A percentile compares a stretch with the other conserved stretches of the same genome.
phyloP scores from a whole-genome alignment of 345 rosid genomes.

The Citrus glauca region DNA sequence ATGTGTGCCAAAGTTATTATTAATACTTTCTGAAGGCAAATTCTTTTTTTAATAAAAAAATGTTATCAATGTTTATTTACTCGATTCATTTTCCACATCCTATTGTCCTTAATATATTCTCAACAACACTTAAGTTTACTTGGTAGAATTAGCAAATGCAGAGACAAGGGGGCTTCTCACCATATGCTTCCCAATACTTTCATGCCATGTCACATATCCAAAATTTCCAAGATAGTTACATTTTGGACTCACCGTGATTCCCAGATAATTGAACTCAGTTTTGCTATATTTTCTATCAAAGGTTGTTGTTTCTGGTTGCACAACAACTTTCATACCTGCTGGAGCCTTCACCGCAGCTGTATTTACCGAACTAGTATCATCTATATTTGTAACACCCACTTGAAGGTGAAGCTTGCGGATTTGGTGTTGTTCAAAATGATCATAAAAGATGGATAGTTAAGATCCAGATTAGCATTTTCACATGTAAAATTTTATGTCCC shows the following conservation, averaged over 20 bases:
- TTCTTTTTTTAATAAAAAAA: too few relatives aligned
- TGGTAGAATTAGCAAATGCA: neutral
- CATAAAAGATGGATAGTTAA: conserved; percentile 49
- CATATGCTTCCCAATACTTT: neutral
- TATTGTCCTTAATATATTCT: neutral
- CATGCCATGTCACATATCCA: conserved; percentile 16
- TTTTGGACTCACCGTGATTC: conserved; percentile 8
- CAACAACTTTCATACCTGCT: conserved; percentile 26
- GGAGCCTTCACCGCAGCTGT: conserved; percentile 19
- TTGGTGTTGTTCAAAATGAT: conserved; percentile 45
- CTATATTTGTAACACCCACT: conserved; percentile 1
- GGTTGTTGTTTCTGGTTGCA: conserved; percentile 23
- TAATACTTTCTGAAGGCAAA: too few relatives aligned
- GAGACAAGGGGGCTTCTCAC: neutral
- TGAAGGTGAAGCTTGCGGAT: conserved; percentile 28
- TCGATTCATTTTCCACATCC: neutral
- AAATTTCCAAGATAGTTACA: conserved; percentile 40
- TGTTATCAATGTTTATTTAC: too few relatives aligned
- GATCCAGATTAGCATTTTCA: conserved; percentile 27
- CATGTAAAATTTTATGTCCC: conserved; percentile 28
- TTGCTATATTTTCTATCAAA: conserved; percentile 26
- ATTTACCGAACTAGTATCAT: neutral
- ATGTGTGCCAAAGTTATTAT: too few relatives aligned
- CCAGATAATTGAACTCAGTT: conserved; percentile 23
- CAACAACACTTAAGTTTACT: neutral